Evolutionary conservation across 768 basidiomycete species (phyloP).

Genomic region (Plicaturopsis crispa): DNA sequence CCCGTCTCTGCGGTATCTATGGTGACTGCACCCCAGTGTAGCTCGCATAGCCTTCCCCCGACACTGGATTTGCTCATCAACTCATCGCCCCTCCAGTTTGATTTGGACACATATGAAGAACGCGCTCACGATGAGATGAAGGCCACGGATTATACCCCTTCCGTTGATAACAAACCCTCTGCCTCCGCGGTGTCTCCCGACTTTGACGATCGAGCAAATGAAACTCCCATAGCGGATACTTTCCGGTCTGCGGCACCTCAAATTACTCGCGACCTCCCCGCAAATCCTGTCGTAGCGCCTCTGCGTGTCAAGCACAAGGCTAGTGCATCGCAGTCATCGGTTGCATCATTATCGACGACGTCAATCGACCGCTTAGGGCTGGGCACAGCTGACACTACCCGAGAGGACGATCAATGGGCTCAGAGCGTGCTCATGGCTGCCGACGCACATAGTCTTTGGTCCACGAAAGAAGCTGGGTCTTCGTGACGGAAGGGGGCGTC

Average conservation of each 20-base stretch:
- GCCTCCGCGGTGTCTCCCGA: too few species aligned
- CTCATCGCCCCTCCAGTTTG: conserved; percentile 37
- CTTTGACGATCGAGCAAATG: too few species aligned
- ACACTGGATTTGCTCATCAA: conserved; percentile 58
- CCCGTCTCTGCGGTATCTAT: conserved; percentile 45
- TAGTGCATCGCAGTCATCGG: conserved; percentile 23
- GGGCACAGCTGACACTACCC: conserved; percentile 27
- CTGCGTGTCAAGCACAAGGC: conserved; percentile 26
- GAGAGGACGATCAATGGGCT: conserved; percentile 62
- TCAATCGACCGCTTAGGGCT: conserved; percentile 30
- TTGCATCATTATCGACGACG: conserved; percentile 37
- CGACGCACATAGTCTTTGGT: conserved; percentile 34
- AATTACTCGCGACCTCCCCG: too few species aligned
- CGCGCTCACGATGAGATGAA: too few species aligned
- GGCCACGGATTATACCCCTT: too few species aligned
- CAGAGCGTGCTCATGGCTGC: conserved; percentile 68
- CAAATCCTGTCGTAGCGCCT: too few species aligned
- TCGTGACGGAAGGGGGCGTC: neutral
- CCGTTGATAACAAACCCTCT: too few species aligned
- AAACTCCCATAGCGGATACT: too few species aligned
- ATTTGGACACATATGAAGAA: conserved; percentile 19
- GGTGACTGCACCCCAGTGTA: conserved; percentile 51
- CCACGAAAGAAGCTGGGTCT: neutral
- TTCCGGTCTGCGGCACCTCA: too few species aligned
- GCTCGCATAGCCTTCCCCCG: conserved; percentile 41